Evolutionary conservation across 371 early-diverging fungal species (phyloP).

Genomic region (Mucor racemosus): DNA sequence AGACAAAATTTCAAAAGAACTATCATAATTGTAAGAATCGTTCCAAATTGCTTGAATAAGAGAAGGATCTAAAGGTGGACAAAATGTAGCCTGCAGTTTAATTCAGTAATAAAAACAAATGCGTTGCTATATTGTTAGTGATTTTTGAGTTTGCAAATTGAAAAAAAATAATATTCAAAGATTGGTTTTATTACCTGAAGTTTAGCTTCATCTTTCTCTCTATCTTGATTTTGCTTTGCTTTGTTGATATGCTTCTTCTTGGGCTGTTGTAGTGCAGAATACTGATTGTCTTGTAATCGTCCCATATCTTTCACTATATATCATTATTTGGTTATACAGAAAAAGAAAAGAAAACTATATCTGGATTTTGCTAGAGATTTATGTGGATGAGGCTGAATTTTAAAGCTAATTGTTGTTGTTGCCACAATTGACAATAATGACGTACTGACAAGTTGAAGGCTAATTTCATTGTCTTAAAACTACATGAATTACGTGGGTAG

Average conservation of each 20-base stretch:
- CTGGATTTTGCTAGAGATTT: too few relatives aligned
- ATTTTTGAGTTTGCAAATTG: too few relatives aligned
- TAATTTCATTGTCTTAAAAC: too few relatives aligned
- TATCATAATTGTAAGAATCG: conserved; percentile 27
- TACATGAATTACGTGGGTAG: too few relatives aligned
- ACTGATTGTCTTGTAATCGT: conserved; percentile 32
- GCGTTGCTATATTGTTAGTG: background rate
- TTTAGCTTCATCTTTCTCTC: conserved; percentile 18
- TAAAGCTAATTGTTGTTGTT: too few relatives aligned
- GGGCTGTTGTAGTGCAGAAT: conserved; percentile 5
- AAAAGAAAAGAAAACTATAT: background rate
- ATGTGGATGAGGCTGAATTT: too few relatives aligned
- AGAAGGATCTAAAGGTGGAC: conserved; percentile 35
- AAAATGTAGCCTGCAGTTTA: conserved; percentile 22
- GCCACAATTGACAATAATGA: too few relatives aligned
- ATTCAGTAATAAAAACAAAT: background rate
- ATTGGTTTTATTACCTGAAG: conserved; percentile 13
- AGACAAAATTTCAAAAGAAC: conserved; percentile 21
- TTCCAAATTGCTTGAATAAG: conserved; percentile 37
- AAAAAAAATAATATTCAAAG: background rate
- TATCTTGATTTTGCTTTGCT: conserved; percentile 10
- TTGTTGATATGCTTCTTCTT: background rate
- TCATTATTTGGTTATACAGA: conserved; percentile 6
- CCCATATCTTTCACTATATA: conserved; percentile 24
- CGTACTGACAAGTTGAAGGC: too few relatives aligned